Evolutionary conservation across 192 early-diverging fungal genomes (phyloP).

Genomic region (Phlyctochytrium planicorne): DNA sequence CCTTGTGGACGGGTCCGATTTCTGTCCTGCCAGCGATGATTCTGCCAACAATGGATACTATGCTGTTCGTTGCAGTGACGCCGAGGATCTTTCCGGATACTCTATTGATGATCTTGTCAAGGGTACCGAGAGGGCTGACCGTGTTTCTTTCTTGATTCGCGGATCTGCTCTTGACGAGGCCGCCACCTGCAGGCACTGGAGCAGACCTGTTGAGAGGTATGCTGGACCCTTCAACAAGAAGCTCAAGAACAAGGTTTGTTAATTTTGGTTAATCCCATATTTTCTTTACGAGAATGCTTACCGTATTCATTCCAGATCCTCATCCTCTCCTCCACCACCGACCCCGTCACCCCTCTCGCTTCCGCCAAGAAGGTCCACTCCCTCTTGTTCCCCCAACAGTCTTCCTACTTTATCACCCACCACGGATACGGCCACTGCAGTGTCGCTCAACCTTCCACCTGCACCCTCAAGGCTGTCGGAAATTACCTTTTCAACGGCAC

Average conservation of each 20-base stretch:
- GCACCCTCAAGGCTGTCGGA: slow-evolving; percentile 30
- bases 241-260: slow-evolving; percentile 22
- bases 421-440: slow-evolving; percentile 46
- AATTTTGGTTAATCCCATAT: no score
- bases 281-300: no score
- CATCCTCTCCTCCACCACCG: slow-evolving; percentile 39
- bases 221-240: slow-evolving; percentile 43
- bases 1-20: no score
- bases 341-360: slow-evolving; percentile 46
- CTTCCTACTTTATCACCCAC: slow-evolving; percentile 24
- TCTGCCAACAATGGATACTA: slow-evolving; percentile 6
- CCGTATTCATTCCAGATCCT: slow-evolving; percentile 17
- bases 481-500: no score
- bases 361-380: slow-evolving; percentile 18
- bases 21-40: neutral
- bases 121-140: neutral
- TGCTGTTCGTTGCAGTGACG: slow-evolving; percentile 14
- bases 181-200: slow-evolving; percentile 30
- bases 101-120: neutral
- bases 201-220: slow-evolving; percentile 35
- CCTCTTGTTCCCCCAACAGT: slow-evolving; percentile 7
- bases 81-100: neutral
- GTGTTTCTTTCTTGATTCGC: neutral
- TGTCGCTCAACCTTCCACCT: slow-evolving; percentile 26
- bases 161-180: neutral